Conservation (phyloP, 2,329 filamentous ascomycete species). For the Albifimbria verrucaria region DNA sequence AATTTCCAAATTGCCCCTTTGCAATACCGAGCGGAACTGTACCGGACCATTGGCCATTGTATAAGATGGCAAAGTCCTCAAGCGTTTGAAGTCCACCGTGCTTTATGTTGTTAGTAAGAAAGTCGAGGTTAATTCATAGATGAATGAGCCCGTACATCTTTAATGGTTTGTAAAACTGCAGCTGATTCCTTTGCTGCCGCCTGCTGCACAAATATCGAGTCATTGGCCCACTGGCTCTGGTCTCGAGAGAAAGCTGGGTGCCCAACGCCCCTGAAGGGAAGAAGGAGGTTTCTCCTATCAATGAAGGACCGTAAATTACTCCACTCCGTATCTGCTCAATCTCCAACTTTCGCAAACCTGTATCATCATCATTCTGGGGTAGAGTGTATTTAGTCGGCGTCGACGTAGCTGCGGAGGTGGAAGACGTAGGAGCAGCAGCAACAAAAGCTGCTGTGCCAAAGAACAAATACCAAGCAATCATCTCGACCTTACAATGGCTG, state of each 20-base stretch:
- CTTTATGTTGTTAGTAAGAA: slow-evolving; percentile 9
- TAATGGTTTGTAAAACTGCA: background rate
- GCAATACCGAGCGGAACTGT: slow-evolving; percentile 28
- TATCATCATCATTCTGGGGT: background rate
- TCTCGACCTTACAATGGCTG: too few relatives aligned
- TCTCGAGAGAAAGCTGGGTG: slow-evolving; percentile 10
- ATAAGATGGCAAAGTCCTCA: slow-evolving; percentile 37
- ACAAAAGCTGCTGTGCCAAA: background rate
- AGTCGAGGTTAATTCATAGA: background rate
- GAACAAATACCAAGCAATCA: background rate
- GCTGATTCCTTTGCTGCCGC: background rate
- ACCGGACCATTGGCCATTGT: slow-evolving; percentile 35
- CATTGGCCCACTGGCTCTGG: slow-evolving; percentile 10
- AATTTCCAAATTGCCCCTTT: slow-evolving; percentile 36
- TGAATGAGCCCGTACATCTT: background rate
- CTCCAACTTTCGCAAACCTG: background rate
- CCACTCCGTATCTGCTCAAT: background rate
- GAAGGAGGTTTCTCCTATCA: slow-evolving; percentile 14
- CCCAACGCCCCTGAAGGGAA: slow-evolving; percentile 16
- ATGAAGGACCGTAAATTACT: slow-evolving; percentile 14
- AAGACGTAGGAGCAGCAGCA: background rate
- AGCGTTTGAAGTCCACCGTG: slow-evolving; percentile 24
- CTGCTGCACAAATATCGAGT: slow-evolving; percentile 1
- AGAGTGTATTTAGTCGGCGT: background rate
- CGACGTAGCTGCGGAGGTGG: background rate